Conservation (phyloP, 768 basidiomycete species). For the Hysterangium stoloniferum region DNA sequence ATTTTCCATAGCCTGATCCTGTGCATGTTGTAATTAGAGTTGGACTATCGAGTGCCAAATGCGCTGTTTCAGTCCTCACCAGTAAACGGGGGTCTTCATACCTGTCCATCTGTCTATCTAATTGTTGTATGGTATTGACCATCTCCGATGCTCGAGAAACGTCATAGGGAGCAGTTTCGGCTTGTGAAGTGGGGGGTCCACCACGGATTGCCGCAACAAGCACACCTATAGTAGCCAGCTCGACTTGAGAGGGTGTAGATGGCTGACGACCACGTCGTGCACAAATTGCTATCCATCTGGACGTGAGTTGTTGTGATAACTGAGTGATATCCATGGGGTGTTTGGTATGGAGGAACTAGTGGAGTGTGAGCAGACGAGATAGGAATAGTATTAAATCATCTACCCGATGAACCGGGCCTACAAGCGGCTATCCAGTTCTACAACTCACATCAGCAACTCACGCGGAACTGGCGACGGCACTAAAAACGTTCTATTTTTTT, state of each 20-base stretch:
- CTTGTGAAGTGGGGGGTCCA: neutral
- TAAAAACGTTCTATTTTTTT: no score
- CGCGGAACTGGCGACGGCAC: no score
- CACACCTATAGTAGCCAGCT: neutral
- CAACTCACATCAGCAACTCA: no score
- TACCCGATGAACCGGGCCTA: no score
- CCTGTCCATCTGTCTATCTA: conserved; percentile 19
- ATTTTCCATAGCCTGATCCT: conserved; percentile 18
- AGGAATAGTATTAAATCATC: no score
- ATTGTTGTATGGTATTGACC: conserved; percentile 6
- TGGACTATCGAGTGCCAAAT: neutral
- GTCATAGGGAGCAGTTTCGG: neutral
- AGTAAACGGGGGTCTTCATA: conserved; percentile 18
- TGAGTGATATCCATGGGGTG: conserved; percentile 4
- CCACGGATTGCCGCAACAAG: conserved; percentile 2
- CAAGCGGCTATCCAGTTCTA: no score
- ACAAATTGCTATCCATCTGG: conserved; percentile 8
- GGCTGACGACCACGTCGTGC: conserved; percentile 5
- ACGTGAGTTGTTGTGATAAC: conserved; percentile 4
- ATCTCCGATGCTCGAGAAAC: neutral
- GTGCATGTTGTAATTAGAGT: neutral
- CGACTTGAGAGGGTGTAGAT: conserved; percentile 8
- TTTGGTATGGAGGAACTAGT: neutral
- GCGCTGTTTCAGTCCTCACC: conserved; percentile 5
- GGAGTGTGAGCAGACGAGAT: no score